Conservation (phyloP, 75 land plant genomes). For the Cupressus sempervirens region DNA sequence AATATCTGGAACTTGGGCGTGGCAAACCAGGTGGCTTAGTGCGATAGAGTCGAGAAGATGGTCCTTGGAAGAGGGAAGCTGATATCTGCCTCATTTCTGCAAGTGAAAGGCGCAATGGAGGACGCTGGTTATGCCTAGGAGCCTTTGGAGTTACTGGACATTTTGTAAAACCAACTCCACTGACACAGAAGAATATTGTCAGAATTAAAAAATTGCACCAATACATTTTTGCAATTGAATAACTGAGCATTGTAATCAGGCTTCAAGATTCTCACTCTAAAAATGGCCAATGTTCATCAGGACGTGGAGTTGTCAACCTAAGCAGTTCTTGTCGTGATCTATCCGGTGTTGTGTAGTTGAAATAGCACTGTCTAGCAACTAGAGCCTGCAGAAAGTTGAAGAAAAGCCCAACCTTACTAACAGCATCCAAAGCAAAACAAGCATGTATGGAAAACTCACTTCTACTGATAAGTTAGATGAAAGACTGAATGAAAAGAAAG, state of each 20-base stretch:
- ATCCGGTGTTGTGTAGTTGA: slow-evolving; percentile 95
- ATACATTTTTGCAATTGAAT: neutral
- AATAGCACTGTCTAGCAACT: slow-evolving; percentile 67
- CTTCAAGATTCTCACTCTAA: slow-evolving; percentile 27
- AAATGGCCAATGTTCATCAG: slow-evolving; percentile 69
- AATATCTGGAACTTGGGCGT: slow-evolving; percentile 48
- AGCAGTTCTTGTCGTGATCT: slow-evolving; percentile 61
- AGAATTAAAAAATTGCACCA: neutral
- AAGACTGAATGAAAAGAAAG: neutral
- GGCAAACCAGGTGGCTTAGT: slow-evolving; percentile 60
- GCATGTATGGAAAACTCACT: neutral
- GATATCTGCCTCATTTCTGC: slow-evolving; percentile 77
- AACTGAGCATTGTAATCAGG: neutral
- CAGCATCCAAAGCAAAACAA: neutral
- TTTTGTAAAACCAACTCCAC: slow-evolving; percentile 25
- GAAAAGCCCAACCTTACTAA: neutral
- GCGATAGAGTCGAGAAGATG: slow-evolving; percentile 35
- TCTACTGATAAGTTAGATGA: neutral
- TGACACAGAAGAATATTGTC: slow-evolving; percentile 14
- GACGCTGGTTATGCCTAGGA: slow-evolving; percentile 72
- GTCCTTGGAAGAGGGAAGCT: slow-evolving; percentile 74
- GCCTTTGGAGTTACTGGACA: slow-evolving; percentile 78
- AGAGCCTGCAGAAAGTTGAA: slow-evolving; percentile 44
- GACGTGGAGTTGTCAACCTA: slow-evolving; percentile 51
- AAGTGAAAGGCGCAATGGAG: slow-evolving; percentile 49